Evolutionary conservation across 306 rosid species (phyloP).

Genomic region (Parietaria judaica): DNA sequence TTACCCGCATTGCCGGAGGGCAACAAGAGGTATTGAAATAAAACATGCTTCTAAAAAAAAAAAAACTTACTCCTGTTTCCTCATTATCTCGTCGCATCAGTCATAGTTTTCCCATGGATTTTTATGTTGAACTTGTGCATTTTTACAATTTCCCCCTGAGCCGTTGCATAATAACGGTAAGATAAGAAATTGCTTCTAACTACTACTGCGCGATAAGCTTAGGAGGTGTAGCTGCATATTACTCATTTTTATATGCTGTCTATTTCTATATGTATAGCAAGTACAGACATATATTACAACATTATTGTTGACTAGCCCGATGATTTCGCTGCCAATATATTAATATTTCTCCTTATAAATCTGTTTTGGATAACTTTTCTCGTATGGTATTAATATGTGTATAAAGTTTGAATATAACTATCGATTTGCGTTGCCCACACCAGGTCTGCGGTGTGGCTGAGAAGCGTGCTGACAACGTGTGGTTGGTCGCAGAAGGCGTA

Average conservation of each 20-base stretch:
- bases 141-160: no score
- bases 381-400: not conserved
- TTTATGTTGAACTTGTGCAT: no score
- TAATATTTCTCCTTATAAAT: not conserved
- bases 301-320: not conserved
- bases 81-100: no score
- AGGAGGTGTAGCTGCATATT: no score
- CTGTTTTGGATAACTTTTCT: not conserved
- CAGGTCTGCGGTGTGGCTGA: conserved; percentile 88
- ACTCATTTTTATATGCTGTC: not conserved
- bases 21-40: conserved; percentile 90
- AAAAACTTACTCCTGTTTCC: not conserved
- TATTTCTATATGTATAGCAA: not conserved
- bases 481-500: conserved; percentile 97
- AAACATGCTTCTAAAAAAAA: not conserved
- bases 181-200: no score
- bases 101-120: no score
- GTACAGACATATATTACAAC: not conserved
- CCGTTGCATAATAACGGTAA: no score
- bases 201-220: no score
- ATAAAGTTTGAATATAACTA: conserved; percentile 4
- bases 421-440: not conserved
- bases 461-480: conserved; percentile 80
- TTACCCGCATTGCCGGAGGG: conserved; percentile 91
- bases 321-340: not conserved